These are phyloP conservation scores for Dichotomopilus funicola DNA, from an alignment of 2,329 filamentous ascomycete species.

Conservation along the genomic window DNA sequence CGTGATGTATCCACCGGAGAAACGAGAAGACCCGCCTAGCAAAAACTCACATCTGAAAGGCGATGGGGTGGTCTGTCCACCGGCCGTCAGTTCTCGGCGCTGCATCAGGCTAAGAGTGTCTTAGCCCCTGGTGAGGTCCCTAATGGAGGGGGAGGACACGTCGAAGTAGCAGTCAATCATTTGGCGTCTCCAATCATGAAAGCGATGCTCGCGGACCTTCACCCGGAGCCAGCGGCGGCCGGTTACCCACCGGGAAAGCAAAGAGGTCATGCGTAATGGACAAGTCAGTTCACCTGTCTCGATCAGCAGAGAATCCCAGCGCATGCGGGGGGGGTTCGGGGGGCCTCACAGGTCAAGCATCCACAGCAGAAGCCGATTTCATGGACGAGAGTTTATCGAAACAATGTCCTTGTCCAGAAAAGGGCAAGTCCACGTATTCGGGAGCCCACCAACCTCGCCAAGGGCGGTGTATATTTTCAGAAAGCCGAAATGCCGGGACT, in stretches of 20 bases:
- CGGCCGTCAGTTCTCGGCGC: slow-evolving; percentile 7
- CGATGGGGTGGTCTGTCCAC: slow-evolving; percentile 8
- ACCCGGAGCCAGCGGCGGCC: slow-evolving; percentile 17
- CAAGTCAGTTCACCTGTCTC: slow-evolving; percentile 14
- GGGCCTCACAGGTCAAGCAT: not conserved
- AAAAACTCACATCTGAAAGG: not conserved
- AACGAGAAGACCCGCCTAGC: slow-evolving; percentile 7
- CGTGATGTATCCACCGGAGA: slow-evolving; percentile 7
- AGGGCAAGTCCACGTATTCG: slow-evolving; percentile 16
- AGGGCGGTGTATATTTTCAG: slow-evolving; percentile 15
- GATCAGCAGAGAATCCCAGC: slow-evolving; percentile 13
- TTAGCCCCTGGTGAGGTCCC: slow-evolving; percentile 11
- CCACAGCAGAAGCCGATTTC: slow-evolving; percentile 2
- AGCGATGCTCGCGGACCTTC: slow-evolving; percentile 14
- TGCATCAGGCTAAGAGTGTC: slow-evolving; percentile 21
- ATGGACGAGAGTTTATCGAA: slow-evolving; percentile 9
- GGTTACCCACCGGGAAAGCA: slow-evolving; percentile 13
- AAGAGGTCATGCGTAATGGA: slow-evolving; percentile 4
- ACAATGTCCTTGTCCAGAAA: slow-evolving; percentile 6
- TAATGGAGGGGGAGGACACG: slow-evolving; percentile 13
- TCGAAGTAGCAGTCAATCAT: slow-evolving; percentile 11
- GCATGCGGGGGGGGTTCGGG: slow-evolving; percentile 12
- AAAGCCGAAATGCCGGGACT: slow-evolving; percentile 11
- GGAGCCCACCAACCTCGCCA: slow-evolving; percentile 13
- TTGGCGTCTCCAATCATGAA: slow-evolving; percentile 18